These are phyloP conservation scores for Cunninghamia lanceolata DNA, from an alignment of 75 land plant species.

Conservation along the genomic window DNA sequence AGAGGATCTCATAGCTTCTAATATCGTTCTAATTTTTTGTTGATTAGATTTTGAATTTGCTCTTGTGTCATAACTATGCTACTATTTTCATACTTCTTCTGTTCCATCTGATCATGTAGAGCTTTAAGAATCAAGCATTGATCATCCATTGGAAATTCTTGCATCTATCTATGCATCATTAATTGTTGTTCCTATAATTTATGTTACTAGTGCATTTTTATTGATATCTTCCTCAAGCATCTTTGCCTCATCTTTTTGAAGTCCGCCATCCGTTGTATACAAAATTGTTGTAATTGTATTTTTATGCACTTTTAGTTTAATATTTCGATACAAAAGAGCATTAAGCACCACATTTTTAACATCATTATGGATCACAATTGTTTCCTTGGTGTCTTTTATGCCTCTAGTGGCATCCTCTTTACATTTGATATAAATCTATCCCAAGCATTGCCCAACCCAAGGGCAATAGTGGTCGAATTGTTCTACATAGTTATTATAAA, in stretches of 20 bases:
- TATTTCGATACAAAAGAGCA: conserved; percentile 75
- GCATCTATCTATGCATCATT: conserved; percentile 70
- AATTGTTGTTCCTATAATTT: too few relatives aligned
- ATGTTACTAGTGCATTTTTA: too few relatives aligned
- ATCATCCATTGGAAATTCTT: conserved; percentile 56
- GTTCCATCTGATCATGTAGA: conserved; percentile 64
- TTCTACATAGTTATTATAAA: conserved; percentile 70
- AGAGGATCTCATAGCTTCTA: conserved; percentile 16
- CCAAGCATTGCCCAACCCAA: conserved; percentile 82
- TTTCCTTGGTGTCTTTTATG: too few relatives aligned
- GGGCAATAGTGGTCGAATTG: conserved; percentile 80
- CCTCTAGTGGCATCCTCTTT: too few relatives aligned
- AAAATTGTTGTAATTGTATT: conserved; percentile 64
- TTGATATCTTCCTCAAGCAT: too few relatives aligned
- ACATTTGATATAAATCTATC: too few relatives aligned
- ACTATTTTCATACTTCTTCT: conserved; percentile 34
- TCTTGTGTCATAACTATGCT: conserved; percentile 51
- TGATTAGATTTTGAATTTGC: conserved; percentile 62
- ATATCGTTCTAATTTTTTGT: conserved; percentile 20
- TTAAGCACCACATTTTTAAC: conserved; percentile 72
- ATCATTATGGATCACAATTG: too few relatives aligned
- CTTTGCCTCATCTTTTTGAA: too few relatives aligned
- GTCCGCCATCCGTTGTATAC: conserved; percentile 73
- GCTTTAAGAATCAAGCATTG: conserved; percentile 68
- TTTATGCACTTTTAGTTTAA: conserved; percentile 59